These are phyloP conservation scores for Carex sylvatica DNA, from an alignment of 202 grass and related monocot species.

Conservation along the genomic window DNA sequence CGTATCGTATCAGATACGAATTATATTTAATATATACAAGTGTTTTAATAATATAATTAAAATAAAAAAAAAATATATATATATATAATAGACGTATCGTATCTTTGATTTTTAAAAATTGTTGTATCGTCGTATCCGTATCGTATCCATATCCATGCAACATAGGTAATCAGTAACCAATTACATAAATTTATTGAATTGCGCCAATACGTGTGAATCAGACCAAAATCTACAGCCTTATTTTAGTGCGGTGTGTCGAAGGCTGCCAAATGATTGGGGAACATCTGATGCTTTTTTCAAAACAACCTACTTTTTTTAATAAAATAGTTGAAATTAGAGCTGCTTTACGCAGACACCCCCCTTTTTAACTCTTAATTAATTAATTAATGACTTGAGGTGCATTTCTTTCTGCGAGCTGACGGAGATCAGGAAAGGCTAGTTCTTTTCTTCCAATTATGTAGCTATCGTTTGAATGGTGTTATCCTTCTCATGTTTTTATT, in stretches of 20 bases:
- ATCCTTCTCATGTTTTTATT: background rate
- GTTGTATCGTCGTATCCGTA: no score
- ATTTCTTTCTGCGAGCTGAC: background rate
- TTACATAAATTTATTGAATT: no score
- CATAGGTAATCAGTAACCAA: no score
- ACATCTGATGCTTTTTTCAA: constrained; percentile 21
- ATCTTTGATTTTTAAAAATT: no score
- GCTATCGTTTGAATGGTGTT: background rate
- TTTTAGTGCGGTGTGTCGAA: constrained; percentile 12
- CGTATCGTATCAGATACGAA: no score
- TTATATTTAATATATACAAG: no score
- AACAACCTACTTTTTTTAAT: constrained; percentile 16
- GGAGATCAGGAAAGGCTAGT: background rate
- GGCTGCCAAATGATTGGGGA: constrained; percentile 23
- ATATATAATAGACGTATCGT: no score
- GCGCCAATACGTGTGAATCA: background rate
- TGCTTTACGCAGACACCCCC: background rate
- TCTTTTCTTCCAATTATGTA: background rate
- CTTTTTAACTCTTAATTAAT: background rate
- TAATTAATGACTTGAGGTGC: background rate
- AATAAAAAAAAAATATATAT: no score
- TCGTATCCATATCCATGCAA: no score
- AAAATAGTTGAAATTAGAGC: background rate
- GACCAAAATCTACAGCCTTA: background rate
- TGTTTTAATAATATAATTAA: no score